phyloP scores from a whole-genome alignment of 805 yeast species.

The Helenozyma baotianmanensis region DNA sequence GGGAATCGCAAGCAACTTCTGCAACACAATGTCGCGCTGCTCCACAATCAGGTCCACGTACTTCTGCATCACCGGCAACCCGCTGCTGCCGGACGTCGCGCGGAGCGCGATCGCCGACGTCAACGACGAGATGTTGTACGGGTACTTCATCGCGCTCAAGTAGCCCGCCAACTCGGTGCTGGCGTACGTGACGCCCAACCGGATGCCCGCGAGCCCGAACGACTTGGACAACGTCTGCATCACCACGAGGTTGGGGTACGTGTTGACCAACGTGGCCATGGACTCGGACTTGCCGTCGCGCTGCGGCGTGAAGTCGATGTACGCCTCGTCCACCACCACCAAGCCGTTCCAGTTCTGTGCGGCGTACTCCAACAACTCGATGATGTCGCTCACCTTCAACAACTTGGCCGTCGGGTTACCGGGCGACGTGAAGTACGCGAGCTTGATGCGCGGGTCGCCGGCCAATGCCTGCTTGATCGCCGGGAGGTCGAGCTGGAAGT shows the following conservation, averaged over 20 bases:
- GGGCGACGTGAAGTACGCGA: conserved; percentile 86
- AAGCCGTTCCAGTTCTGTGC: conserved; percentile 63
- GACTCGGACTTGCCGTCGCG: conserved; percentile 45
- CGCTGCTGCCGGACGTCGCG: conserved; percentile 54
- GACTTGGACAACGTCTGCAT: conserved; percentile 92
- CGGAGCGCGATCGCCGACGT: conserved; percentile 72
- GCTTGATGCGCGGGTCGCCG: conserved; percentile 60
- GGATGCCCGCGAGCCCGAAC: conserved; percentile 92
- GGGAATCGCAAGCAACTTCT: conserved; percentile 49
- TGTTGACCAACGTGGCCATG: conserved; percentile 70
- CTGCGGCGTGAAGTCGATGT: conserved; percentile 65
- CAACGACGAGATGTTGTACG: conserved; percentile 84
- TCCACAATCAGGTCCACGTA: conserved; percentile 45
- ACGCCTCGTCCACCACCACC: conserved; percentile 91
- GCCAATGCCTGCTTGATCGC: conserved; percentile 48
- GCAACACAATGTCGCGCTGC: conserved; percentile 54
- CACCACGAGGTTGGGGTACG: conserved; percentile 78
- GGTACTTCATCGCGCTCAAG: conserved; percentile 90
- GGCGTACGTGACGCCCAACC: conserved; percentile 80
- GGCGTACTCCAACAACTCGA: conserved; percentile 43
- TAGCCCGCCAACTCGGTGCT: conserved; percentile 55
- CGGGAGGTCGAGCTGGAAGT: conserved; percentile 54
- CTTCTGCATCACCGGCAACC: conserved; percentile 55
- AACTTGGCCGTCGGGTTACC: conserved; percentile 91
- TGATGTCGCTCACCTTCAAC: conserved; percentile 37